phyloP scores from a whole-genome alignment of 257 asterid species.

The Gentiana dahurica region DNA sequence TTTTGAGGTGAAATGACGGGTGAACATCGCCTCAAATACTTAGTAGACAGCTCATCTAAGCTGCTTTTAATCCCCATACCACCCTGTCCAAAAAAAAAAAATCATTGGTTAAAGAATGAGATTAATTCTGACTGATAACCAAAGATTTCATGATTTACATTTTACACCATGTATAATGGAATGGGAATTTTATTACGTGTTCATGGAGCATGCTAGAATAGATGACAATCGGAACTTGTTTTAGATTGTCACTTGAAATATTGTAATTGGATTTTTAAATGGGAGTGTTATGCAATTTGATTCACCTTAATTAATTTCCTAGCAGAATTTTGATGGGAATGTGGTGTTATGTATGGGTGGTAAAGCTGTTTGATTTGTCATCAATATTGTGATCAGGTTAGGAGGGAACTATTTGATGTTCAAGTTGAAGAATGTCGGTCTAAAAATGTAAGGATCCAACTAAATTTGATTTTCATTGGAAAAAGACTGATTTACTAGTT shows the following conservation, averaged over 20 bases:
- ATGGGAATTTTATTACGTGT: too few species aligned
- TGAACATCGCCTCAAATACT: constrained; percentile 53
- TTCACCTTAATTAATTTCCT: not conserved
- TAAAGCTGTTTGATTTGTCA: not conserved
- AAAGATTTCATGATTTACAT: too few species aligned
- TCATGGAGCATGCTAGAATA: too few species aligned
- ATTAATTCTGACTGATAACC: too few species aligned
- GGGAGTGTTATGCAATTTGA: too few species aligned
- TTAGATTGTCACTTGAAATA: too few species aligned
- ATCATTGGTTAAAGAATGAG: constrained; percentile 2
- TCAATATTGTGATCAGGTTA: constrained; percentile 34
- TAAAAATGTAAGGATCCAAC: constrained; percentile 38
- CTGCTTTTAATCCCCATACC: constrained; percentile 80
- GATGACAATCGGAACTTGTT: too few species aligned
- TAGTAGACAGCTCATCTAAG: constrained; percentile 82
- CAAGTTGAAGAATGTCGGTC: constrained; percentile 30
- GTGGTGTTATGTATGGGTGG: not conserved
- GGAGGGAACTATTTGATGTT: constrained; percentile 36
- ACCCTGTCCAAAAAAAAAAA: constrained; percentile 48
- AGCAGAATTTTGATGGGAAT: not conserved
- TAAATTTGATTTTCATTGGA: not conserved
- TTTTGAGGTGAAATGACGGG: too few species aligned
- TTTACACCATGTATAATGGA: too few species aligned
- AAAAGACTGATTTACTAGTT: not conserved
- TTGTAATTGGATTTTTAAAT: too few species aligned